Base-by-base conservation (phyloP, 306 rosid genomes). In the Biancaea sappan region DNA sequence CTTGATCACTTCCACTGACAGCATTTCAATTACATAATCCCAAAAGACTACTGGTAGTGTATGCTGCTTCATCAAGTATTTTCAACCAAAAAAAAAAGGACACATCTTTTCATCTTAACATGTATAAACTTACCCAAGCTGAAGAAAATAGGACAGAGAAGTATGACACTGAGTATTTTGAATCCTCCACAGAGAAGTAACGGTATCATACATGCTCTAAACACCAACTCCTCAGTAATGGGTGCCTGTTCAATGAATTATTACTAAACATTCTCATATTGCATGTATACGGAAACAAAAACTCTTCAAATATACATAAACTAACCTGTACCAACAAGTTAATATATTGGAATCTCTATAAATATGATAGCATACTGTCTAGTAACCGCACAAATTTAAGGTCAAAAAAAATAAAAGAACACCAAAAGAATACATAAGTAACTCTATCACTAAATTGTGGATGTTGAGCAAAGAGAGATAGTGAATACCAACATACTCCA, bases 201-300 rank as follows among this genome's bases (percentile, higher is more conserved):
- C 4, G 99, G 96, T 82, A 94, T 84, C 99, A 90, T 94, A 81
- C 96, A 92, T 2, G 99, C 96, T 74, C 99, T 80, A 82, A 94
- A 92, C 75, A 94, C 99, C 96, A 94, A 69, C 81, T 94, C 97
- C 81, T 92, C 96, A 0, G 97, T 92, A 67, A 90, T 18, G 56
- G 97, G 99, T 69, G 96, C 99, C 99, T 94, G 93, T 80, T 76
- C 73, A 81, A 76, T 37, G 58, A 47, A 77, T 35, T 40, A 77
- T 21, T 26, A 24, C 43, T 53, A 77, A 81, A 41, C 21, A 64
- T 69, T 63, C 48, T 22, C 68, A 51, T 50, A 75, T 46, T 73
- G 63, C 64, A 40, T 37, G 25, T 16, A 65, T 8, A 48, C 11
- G 38, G 51, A 65, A 35, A 38, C 29, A 29, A 51, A 51, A 74